Percentiles rank a stretch among this genome's conserved stretches.
These are phyloP conservation scores for Cronartium quercuum DNA, from an alignment of 1,284 basidiomycete genomes.

Conservation along the genomic window DNA sequence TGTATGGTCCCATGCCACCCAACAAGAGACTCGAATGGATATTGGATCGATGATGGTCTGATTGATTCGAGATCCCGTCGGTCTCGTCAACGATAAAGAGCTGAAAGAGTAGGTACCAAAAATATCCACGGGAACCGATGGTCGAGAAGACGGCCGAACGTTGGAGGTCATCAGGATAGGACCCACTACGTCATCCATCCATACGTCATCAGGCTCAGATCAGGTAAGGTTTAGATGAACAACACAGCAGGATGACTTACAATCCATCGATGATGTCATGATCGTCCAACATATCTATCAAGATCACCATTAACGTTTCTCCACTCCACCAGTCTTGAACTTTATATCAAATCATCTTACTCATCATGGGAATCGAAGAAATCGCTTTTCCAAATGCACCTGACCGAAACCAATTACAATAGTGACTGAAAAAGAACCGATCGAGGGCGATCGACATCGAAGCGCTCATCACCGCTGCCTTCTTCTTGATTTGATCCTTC, in stretches of 20 bases:
- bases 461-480: constrained; percentile 60
- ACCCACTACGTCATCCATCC: constrained; percentile 54
- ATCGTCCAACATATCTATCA: constrained; percentile 57
- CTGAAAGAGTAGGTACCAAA: constrained; percentile 86
- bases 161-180: constrained; percentile 70
- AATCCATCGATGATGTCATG: constrained; percentile 80
- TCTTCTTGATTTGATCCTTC: constrained; percentile 61
- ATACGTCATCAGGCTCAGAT: background rate
- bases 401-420: constrained; percentile 60
- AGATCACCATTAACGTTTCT: background rate
- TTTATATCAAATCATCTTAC: constrained; percentile 44
- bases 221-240: background rate
- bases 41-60: constrained; percentile 45
- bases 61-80: constrained; percentile 66
- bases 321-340: background rate
- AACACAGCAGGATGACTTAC: constrained; percentile 74
- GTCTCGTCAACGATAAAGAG: constrained; percentile 64
- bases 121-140: constrained; percentile 69
- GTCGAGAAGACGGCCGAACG: constrained; percentile 63
- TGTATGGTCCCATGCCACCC: constrained; percentile 67
- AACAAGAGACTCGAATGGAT: constrained; percentile 55
- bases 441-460: constrained; percentile 76
- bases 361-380: constrained; percentile 70
- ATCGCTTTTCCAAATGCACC: constrained; percentile 91
- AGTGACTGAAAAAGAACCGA: constrained; percentile 55